Conservation (phyloP, 306 rosid genomes). For the Macrotyloma uniflorum region DNA sequence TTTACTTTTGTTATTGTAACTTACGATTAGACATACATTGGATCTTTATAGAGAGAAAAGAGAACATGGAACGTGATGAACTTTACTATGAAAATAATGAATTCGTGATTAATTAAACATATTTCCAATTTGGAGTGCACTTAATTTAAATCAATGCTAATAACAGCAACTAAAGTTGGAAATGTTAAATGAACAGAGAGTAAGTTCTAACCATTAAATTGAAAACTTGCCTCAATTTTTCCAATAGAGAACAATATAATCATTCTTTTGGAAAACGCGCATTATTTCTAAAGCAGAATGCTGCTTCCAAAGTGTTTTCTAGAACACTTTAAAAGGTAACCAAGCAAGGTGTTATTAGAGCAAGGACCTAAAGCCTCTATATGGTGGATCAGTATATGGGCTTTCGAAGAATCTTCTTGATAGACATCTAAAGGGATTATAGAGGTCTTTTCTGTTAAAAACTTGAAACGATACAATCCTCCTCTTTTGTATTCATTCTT, state of each 20-base stretch:
- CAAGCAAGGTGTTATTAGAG: neutral
- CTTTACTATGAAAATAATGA: neutral
- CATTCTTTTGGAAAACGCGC: slow-evolving; percentile 21
- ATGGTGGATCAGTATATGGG: neutral
- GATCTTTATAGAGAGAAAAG: slow-evolving; percentile 16
- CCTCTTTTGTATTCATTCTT: neutral
- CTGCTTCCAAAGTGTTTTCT: neutral
- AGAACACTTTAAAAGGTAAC: neutral
- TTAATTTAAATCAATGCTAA: slow-evolving; percentile 11
- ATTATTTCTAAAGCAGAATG: slow-evolving; percentile 15
- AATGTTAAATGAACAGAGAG: neutral
- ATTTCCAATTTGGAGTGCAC: slow-evolving; percentile 5
- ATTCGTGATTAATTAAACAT: neutral
- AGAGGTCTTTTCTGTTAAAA: neutral
- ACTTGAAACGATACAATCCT: neutral
- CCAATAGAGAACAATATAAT: neutral
- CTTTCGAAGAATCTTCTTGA: slow-evolving; percentile 17
- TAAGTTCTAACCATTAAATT: neutral
- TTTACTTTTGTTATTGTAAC: neutral
- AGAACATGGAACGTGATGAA: slow-evolving; percentile 8
- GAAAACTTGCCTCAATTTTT: neutral
- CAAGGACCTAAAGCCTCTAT: neutral
- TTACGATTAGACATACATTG: neutral
- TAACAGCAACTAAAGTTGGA: slow-evolving; percentile 5
- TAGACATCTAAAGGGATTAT: neutral